Percentiles rank a stretch among this genome's conserved stretches.
phyloP scores from a whole-genome alignment of 306 rosid species.

The Acacia melanoxylon region DNA sequence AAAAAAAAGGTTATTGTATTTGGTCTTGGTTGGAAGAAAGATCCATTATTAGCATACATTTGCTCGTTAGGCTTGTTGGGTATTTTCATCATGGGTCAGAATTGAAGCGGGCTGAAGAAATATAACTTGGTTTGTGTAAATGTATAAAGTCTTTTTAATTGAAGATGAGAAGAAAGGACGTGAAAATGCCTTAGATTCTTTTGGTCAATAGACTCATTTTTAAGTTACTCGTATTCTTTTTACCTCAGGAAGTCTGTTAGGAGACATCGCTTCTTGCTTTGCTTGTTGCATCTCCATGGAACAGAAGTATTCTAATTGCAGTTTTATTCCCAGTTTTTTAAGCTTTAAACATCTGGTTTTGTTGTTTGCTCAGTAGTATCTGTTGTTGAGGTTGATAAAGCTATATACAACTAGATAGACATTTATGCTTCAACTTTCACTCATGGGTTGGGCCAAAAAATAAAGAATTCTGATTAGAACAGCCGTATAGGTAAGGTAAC shows the following conservation, averaged over 20 bases:
- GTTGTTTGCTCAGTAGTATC: neutral
- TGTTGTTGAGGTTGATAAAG: neutral
- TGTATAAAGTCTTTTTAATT: neutral
- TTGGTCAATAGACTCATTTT: neutral
- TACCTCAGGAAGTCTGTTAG: neutral
- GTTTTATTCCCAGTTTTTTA: neutral
- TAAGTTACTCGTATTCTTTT: neutral
- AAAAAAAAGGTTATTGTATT: neutral
- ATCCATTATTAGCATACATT: neutral
- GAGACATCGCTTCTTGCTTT: neutral
- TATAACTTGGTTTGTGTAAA: neutral
- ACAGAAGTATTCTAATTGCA: neutral
- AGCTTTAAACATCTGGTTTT: neutral
- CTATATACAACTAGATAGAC: neutral
- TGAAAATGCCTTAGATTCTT: neutral
- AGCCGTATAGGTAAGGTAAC: too few relatives aligned
- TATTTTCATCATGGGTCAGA: neutral
- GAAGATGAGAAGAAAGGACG: neutral
- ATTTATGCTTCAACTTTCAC: neutral
- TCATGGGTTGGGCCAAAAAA: neutral
- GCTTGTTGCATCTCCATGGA: neutral
- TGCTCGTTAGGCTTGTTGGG: neutral
- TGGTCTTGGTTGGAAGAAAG: neutral
- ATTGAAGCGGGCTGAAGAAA: slow-evolving; percentile 1
- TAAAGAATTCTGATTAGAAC: too few relatives aligned